Percentiles rank a stretch among this genome's conserved stretches.
Conservation (phyloP, 129 eudicot genomes). For the Centaurea solstitialis region DNA sequence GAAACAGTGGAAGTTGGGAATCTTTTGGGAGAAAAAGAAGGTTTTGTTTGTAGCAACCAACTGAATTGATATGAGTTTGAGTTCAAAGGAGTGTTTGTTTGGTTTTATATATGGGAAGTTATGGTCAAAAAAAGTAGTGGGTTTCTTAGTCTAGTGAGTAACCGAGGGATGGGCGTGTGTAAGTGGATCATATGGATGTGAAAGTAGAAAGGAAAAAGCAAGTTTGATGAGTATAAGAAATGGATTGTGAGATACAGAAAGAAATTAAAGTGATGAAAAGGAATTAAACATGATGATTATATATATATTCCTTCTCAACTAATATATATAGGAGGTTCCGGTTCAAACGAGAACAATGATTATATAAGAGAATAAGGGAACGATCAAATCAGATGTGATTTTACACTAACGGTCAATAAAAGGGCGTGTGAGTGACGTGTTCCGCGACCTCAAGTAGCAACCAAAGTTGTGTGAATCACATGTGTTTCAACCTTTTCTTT, state of each 20-base stretch:
- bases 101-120: conserved; percentile 30
- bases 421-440: too few species aligned
- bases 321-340: background rate
- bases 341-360: too few species aligned
- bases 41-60: conserved; percentile 20
- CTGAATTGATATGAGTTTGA: conserved; percentile 1
- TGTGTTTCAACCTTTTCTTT: too few species aligned
- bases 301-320: background rate
- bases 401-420: too few species aligned
- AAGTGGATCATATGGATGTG: conserved; percentile 28
- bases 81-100: conserved; percentile 16
- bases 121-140: conserved; percentile 18
- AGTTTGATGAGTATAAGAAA: conserved; percentile 28
- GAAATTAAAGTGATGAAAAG: conserved; percentile 12
- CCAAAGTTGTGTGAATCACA: too few species aligned
- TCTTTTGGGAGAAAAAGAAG: conserved; percentile 22
- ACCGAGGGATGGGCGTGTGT: conserved; percentile 28
- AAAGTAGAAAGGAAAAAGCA: conserved; percentile 24
- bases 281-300: conserved; percentile 28
- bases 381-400: too few species aligned
- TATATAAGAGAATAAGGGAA: too few species aligned
- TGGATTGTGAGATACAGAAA: conserved; percentile 27
- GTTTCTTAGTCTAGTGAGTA: conserved; percentile 33
- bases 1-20: conserved; percentile 31
- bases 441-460: too few species aligned